phyloP scores from a whole-genome alignment of 176 grass and related monocot species.

The Carex pumila region DNA sequence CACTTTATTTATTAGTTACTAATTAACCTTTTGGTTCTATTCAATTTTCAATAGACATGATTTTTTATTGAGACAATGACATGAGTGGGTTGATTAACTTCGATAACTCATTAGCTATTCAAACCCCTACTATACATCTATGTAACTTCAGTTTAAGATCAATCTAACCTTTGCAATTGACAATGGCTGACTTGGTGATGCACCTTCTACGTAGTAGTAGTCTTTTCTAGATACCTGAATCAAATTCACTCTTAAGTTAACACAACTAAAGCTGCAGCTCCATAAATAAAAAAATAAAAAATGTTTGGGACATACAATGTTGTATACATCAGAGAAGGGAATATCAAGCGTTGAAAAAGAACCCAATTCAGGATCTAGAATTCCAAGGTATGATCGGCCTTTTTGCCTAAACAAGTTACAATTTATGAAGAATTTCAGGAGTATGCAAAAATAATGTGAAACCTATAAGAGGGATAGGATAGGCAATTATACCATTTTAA shows the following conservation, averaged over 20 bases:
- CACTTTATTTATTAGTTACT: not conserved
- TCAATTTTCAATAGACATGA: not conserved
- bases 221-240: conserved; percentile 41
- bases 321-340: conserved; percentile 61
- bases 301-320: conserved; percentile 48
- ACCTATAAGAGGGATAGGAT: not conserved
- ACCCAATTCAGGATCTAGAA: conserved; percentile 53
- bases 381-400: conserved; percentile 80
- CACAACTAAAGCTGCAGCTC: not conserved
- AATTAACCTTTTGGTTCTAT: not conserved
- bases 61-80: not conserved
- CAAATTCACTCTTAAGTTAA: not conserved
- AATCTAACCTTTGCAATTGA: conserved; percentile 81
- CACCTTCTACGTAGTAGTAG: conserved; percentile 78
- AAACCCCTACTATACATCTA: not conserved
- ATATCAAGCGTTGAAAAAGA: conserved; percentile 61
- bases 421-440: conserved; percentile 4
- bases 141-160: not conserved
- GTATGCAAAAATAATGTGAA: conserved; percentile 15
- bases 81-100: not conserved
- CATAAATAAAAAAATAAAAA: not conserved
- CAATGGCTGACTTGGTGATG: conserved; percentile 50
- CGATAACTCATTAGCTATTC: not conserved
- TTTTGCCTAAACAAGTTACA: conserved; percentile 43
- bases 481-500: conserved; percentile 9